Evolutionary conservation across 768 basidiomycete genomes (phyloP).

Genomic region (Lentinula sp.): DNA sequence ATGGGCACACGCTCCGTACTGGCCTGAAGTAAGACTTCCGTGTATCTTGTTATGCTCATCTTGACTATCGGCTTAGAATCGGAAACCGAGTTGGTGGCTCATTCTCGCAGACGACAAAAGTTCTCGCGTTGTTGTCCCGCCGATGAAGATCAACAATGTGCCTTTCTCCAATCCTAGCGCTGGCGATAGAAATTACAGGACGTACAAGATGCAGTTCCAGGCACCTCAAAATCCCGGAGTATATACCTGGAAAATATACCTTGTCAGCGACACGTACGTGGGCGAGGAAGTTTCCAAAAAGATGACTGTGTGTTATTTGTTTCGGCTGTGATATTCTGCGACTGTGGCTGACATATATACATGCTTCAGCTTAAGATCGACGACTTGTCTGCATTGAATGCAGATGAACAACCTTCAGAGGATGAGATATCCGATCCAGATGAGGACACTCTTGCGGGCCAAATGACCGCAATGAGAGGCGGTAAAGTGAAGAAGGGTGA

Average conservation of each 20-base stretch:
- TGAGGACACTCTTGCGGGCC: slow-evolving; percentile 92
- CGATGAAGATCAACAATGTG: slow-evolving; percentile 74
- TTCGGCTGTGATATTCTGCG: background rate
- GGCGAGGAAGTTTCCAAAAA: slow-evolving; percentile 71
- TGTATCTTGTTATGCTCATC: background rate
- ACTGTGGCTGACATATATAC: background rate
- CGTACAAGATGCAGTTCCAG: slow-evolving; percentile 92
- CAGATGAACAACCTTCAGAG: slow-evolving; percentile 58
- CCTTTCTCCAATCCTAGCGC: slow-evolving; percentile 49
- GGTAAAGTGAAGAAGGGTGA: slow-evolving; percentile 67
- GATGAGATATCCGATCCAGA: slow-evolving; percentile 99
- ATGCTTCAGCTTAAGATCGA: slow-evolving; percentile 73
- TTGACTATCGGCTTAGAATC: slow-evolving; percentile 42
- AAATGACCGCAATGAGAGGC: slow-evolving; percentile 96
- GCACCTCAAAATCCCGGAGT: slow-evolving; percentile 79
- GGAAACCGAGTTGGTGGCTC: slow-evolving; percentile 91
- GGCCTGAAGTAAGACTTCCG: slow-evolving; percentile 67
- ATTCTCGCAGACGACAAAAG: slow-evolving; percentile 84
- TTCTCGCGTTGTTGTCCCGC: slow-evolving; percentile 82
- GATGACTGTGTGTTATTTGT: slow-evolving; percentile 52
- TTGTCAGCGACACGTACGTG: slow-evolving; percentile 85
- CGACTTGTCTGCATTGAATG: slow-evolving; percentile 49
- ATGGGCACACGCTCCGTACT: slow-evolving; percentile 87
- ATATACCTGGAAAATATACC: slow-evolving; percentile 84
- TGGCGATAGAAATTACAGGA: slow-evolving; percentile 56